Base-by-base conservation (phyloP, 768 basidiomycete species). In the Suillus cothurnatus region DNA sequence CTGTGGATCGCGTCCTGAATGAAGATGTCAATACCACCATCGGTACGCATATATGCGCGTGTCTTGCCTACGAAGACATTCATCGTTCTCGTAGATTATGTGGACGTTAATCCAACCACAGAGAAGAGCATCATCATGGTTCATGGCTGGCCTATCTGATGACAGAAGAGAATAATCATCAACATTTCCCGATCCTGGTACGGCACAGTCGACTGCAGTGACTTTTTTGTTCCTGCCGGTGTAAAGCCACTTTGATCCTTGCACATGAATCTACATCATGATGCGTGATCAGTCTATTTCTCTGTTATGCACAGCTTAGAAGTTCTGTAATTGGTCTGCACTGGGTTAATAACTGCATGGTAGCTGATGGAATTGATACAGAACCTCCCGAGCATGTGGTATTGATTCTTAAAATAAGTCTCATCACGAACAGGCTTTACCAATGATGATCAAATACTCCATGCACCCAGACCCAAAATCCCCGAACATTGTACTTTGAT, bases 11-110 rank as follows among this genome's bases (percentile, higher is more conserved):
- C 49, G 70, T 71, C 57, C 73, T 79, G 64, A 66, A 63, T 9
- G 31, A 60, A 9, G n/a, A n/a, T n/a, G 77, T 83, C 19, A 72
- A 81, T 56, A 80, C 87, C 28, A 64, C 78, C 15, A 78, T 88
- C 4, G 79, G 87, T 87, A 66, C 63, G 83, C 69, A 53, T 47
- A n/a, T 52, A 31, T 52, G 28, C 17, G 28, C 9, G 7, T 38
- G 55, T 53, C 45, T 15, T 65, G 62, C 2, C 6, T 34, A 14
- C 34, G 4, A 11, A 7, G 19, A 6, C n/a, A 19, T 15, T 49
- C 23, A 15, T 15, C 23, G 2, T 49, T 26, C 14, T 49, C 14
- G 8, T 7, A 26, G 47, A n/a, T n/a, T n/a, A n/a, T n/a, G n/a
- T n/a, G n/a, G n/a, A n/a, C n/a, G n/a, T n/a, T n/a, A n/a, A n/a